These are phyloP conservation scores for Solioccasus polychromus DNA, from an alignment of 768 basidiomycete genomes.

Conservation along the genomic window DNA sequence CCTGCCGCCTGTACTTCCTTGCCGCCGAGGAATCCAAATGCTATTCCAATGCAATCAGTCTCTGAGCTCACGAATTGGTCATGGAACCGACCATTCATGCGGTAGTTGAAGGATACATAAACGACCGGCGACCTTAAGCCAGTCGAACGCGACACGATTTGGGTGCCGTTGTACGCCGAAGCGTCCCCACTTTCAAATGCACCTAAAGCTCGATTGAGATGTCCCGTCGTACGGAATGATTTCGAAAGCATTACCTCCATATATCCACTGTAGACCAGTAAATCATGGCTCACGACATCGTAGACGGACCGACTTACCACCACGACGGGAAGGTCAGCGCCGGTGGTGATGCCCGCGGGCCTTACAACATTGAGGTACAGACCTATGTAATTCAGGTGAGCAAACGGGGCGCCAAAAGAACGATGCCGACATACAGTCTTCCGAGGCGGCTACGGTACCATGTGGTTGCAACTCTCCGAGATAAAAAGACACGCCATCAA, in stretches of 20 bases:
- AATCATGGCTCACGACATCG: not conserved
- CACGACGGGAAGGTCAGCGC: conserved; percentile 19
- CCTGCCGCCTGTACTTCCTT: conserved; percentile 26
- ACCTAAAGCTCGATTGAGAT: conserved; percentile 4
- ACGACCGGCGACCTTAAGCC: conserved; percentile 15
- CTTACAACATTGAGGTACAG: conserved; percentile 22
- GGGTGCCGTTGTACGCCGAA: conserved; percentile 16
- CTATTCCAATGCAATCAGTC: conserved; percentile 2
- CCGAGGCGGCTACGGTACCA: conserved; percentile 8
- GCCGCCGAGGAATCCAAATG: conserved; percentile 30
- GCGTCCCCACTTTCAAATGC: conserved; percentile 15
- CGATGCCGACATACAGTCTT: conserved; percentile 11
- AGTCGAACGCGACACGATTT: conserved; percentile 19
- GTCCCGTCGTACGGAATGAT: too few species aligned
- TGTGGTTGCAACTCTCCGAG: conserved; percentile 1
- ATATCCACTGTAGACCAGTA: conserved; percentile 3
- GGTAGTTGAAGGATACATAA: conserved; percentile 23
- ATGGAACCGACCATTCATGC: conserved; percentile 16
- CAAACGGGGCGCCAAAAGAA: not conserved
- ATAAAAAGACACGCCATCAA: not conserved
- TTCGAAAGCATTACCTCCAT: conserved; percentile 6
- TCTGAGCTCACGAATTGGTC: not conserved
- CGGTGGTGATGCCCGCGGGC: conserved; percentile 12
- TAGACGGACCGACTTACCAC: conserved; percentile 10
- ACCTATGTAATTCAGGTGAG: conserved; percentile 15